Conservation (phyloP, 441 rosid species). For the Populus hybrid region DNA sequence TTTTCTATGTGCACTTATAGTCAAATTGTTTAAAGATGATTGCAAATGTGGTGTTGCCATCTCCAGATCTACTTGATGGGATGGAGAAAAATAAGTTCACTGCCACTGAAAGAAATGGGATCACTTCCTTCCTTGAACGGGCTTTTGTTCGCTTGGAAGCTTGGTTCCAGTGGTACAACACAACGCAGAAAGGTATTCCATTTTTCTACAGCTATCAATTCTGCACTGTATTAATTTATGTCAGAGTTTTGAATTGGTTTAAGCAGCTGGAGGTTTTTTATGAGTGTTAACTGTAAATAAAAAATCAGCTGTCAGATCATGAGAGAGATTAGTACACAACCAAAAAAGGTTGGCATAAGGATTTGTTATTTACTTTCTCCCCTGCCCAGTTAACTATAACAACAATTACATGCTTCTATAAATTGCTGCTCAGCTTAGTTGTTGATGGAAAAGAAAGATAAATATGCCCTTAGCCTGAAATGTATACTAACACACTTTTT, state of each 20-base stretch:
- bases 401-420: not conserved
- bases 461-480: not conserved
- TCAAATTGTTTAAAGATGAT: conserved; percentile 3
- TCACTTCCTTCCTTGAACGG: conserved; percentile 65
- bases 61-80: conserved; percentile 71
- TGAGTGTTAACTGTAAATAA: not conserved
- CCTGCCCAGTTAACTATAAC: not conserved
- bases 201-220: not conserved
- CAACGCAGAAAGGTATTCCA: conserved; percentile 74
- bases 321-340: not conserved
- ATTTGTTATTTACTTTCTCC: not conserved
- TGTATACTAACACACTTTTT: not conserved
- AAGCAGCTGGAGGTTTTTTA: not conserved
- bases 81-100: conserved; percentile 59
- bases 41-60: conserved; percentile 7
- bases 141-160: conserved; percentile 93
- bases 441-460: not conserved
- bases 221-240: not conserved
- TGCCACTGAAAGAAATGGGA: conserved; percentile 58
- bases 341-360: not conserved
- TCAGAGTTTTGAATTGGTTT: not conserved
- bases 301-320: not conserved
- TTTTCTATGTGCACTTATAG: conserved; percentile 6
- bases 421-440: not conserved
- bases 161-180: conserved; percentile 97